Percentiles rank a stretch among this genome's conserved stretches.
phyloP scores from a whole-genome alignment of 306 rosid species.

The Cicer bijugum region DNA sequence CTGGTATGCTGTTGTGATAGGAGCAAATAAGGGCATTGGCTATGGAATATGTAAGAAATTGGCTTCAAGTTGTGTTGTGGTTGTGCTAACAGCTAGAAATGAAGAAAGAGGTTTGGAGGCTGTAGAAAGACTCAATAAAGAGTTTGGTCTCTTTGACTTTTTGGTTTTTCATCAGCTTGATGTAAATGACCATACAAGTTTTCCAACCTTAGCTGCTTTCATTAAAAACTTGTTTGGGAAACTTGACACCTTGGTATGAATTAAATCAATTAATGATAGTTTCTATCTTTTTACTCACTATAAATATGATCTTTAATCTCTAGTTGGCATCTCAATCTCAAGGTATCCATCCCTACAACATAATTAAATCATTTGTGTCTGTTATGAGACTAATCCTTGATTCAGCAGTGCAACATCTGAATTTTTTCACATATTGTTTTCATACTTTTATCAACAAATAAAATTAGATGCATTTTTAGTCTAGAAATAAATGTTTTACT shows the following conservation, averaged over 20 bases:
- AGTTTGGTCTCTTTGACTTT: slow-evolving; percentile 28
- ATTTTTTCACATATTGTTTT: too few species aligned
- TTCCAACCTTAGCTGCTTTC: slow-evolving; percentile 46
- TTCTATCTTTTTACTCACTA: not conserved
- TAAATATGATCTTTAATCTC: too few species aligned
- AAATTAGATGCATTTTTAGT: not conserved
- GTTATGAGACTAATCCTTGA: too few species aligned
- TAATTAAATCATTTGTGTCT: too few species aligned
- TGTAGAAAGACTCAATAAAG: slow-evolving; percentile 37
- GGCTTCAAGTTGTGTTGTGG: slow-evolving; percentile 43
- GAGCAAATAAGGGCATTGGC: slow-evolving; percentile 54
- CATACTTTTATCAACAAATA: not conserved
- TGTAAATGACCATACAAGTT: slow-evolving; percentile 46
- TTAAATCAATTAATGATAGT: slow-evolving; percentile 14
- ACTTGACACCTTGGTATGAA: slow-evolving; percentile 53
- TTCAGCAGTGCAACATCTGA: too few species aligned
- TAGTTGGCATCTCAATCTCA: too few species aligned
- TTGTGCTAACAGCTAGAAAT: slow-evolving; percentile 52
- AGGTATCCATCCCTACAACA: too few species aligned
- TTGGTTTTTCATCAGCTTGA: slow-evolving; percentile 55
- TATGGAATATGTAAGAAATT: slow-evolving; percentile 49
- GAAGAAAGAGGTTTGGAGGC: slow-evolving; percentile 48
- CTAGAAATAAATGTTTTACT: not conserved
- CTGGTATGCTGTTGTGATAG: slow-evolving; percentile 57
- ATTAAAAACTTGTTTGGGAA: slow-evolving; percentile 45